Evolutionary conservation across 768 basidiomycete species (phyloP).

Genomic region (Naganishia vishniacii): DNA sequence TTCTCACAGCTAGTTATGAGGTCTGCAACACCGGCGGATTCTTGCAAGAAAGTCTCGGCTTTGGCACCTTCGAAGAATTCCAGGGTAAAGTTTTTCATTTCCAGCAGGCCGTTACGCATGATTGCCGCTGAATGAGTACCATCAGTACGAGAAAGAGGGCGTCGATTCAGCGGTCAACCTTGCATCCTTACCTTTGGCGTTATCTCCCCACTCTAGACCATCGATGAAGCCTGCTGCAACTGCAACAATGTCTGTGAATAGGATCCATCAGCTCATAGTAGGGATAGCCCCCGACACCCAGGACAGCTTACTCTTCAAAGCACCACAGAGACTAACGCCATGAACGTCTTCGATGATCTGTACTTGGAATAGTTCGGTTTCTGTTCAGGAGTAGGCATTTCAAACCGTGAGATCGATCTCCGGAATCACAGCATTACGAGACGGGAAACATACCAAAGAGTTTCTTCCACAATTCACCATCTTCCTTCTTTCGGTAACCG

Average conservation of each 20-base stretch:
- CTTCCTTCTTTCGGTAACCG: conserved; percentile 50
- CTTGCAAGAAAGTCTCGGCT: conserved; percentile 51
- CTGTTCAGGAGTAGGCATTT: conserved; percentile 9
- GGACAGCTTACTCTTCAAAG: conserved; percentile 49
- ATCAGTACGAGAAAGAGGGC: not conserved
- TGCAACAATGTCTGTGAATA: conserved; percentile 49
- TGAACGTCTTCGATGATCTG: conserved; percentile 52
- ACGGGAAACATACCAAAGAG: conserved; percentile 46
- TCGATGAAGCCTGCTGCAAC: conserved; percentile 53
- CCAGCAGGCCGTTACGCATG: conserved; percentile 53
- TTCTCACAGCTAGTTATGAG: conserved; percentile 52
- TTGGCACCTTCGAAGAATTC: conserved; percentile 52
- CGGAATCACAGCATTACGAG: too few relatives aligned
- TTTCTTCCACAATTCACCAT: conserved; percentile 51
- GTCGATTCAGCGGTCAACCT: too few relatives aligned
- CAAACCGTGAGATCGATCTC: too few relatives aligned
- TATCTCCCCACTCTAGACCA: conserved; percentile 52
- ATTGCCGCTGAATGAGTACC: conserved; percentile 48
- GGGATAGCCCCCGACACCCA: not conserved
- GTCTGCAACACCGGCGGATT: conserved; percentile 53
- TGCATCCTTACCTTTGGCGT: conserved; percentile 49
- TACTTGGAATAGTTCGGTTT: conserved; percentile 50
- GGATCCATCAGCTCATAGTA: not conserved
- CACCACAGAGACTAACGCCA: conserved; percentile 53
- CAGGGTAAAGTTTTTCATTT: conserved; percentile 53